Base-by-base conservation (phyloP, 345 rosid species). In the Barbarea vulgaris region DNA sequence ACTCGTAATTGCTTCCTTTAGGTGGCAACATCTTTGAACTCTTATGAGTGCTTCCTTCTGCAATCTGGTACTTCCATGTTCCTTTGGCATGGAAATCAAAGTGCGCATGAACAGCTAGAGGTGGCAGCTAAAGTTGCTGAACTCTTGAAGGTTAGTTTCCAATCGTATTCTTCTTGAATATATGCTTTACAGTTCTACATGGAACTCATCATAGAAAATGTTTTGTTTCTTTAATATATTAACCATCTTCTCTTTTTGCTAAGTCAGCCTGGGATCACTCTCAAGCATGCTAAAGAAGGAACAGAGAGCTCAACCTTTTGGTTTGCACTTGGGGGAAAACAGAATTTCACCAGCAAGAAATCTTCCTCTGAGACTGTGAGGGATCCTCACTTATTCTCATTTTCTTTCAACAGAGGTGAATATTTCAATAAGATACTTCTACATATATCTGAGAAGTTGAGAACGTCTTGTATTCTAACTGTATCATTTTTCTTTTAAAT, bases 201-300 rank as follows among this genome's bases (percentile, higher is more conserved):
- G 51, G 47, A 54, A 70, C 22, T 21, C 63, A 8, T 21, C 36
- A 34, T 12, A 11, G 39, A 53, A 14, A 13, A 4, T 73, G 4
- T 28, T 7, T 28, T 73, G 2, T 55, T 1, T 15, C 11, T 52
- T 36, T 0, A 28, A 48, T 39, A 66, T 46, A 66, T 48, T 28
- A 11, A 59, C 27, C 30, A 44, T 44, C 18, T 54, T 62, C 34
- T 76, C 11, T 34, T 72, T 64, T 53, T 64, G 76, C 7, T 55
- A 69, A 67, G 83, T 77, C 87, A 95, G 99, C 97, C 97, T 31
- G 99, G 96, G 78, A 83, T 65, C 69, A 58, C 91, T 83, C 46
- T 96, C 69, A 96, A 96, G 84, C 96, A 91, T 87, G 90, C 96
- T 57, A 96, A 92, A 80, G 99, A 95, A 87, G 99, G 99, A 71